A percentile compares a stretch with the other conserved stretches of the same genome.
Evolutionary conservation across 1,284 basidiomycete species (phyloP).

Genomic region (Apiotrichum gracile): DNA sequence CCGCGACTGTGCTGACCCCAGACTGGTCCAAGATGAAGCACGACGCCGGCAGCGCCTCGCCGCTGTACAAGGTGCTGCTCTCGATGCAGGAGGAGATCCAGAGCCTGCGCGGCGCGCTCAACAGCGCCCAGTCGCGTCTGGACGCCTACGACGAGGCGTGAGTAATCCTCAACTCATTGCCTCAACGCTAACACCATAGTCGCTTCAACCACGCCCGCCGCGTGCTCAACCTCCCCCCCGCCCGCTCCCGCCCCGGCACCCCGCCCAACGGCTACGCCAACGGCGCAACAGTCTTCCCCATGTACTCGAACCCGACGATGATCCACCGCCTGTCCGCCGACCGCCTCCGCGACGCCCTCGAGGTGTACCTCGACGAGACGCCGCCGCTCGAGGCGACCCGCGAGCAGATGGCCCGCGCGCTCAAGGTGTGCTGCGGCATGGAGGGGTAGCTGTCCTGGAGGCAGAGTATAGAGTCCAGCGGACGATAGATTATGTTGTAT

Average conservation of each 20-base stretch:
- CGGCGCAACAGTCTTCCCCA: neutral
- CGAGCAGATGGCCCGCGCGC: slow-evolving; percentile 12
- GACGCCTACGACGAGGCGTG: slow-evolving; percentile 14
- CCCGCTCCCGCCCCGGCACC: neutral
- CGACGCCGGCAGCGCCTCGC: slow-evolving; percentile 1
- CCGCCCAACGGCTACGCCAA: neutral
- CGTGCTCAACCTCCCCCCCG: slow-evolving; percentile 12
- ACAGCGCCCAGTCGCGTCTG: slow-evolving; percentile 6
- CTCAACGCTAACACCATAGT: neutral
- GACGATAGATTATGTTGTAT: too few species aligned
- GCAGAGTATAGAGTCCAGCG: too few species aligned
- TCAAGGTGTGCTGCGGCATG: slow-evolving; percentile 19
- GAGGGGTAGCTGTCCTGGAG: slow-evolving; percentile 1
- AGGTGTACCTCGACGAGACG: slow-evolving; percentile 18
- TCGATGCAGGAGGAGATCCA: slow-evolving; percentile 19
- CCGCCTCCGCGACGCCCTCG: slow-evolving; percentile 15
- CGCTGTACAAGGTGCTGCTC: slow-evolving; percentile 16
- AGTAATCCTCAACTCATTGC: neutral
- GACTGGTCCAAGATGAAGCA: slow-evolving; percentile 13
- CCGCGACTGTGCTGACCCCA: neutral
- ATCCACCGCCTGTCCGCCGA: slow-evolving; percentile 13
- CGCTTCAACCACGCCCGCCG: slow-evolving; percentile 16
- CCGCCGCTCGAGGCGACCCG: slow-evolving; percentile 12
- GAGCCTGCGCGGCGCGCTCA: slow-evolving; percentile 11
- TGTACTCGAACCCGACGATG: slow-evolving; percentile 5